These are phyloP conservation scores for Kazachstania kunashirensis DNA, from an alignment of 805 yeast species.

Conservation along the genomic window DNA sequence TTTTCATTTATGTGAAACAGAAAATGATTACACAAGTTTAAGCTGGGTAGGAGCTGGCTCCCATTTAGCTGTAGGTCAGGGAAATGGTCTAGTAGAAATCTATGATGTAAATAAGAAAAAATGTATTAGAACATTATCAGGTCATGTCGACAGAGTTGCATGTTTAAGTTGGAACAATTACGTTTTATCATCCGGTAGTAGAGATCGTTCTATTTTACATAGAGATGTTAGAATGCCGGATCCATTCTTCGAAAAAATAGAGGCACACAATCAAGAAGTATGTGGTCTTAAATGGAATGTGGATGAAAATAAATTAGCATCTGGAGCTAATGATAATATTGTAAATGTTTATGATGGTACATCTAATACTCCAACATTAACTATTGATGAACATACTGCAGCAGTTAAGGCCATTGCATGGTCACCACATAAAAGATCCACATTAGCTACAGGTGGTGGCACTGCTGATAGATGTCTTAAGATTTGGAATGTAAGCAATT, in stretches of 20 bases:
- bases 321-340: slow-evolving; percentile 90
- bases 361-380: slow-evolving; percentile 55
- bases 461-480: slow-evolving; percentile 86
- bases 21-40: slow-evolving; percentile 70
- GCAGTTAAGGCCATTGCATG: slow-evolving; percentile 96
- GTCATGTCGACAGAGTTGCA: slow-evolving; percentile 77
- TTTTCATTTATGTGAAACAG: slow-evolving; percentile 65
- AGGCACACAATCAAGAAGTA: slow-evolving; percentile 82
- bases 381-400: slow-evolving; percentile 76
- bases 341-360: slow-evolving; percentile 80
- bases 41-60: slow-evolving; percentile 94
- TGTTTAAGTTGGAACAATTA: slow-evolving; percentile 93
- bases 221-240: slow-evolving; percentile 85
- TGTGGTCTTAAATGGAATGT: slow-evolving; percentile 94
- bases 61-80: slow-evolving; percentile 88
- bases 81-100: slow-evolving; percentile 78
- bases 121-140: slow-evolving; percentile 85
- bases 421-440: slow-evolving; percentile 95
- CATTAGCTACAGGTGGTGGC: slow-evolving; percentile 93
- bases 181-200: slow-evolving; percentile 73
- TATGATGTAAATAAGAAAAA: slow-evolving; percentile 84
- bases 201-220: slow-evolving; percentile 77
- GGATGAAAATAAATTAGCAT: slow-evolving; percentile 83
- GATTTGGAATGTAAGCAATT: slow-evolving; percentile 85
- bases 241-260: slow-evolving; percentile 64